Conservation (phyloP, 768 basidiomycete genomes). For the Hemileccinum impolitum region DNA sequence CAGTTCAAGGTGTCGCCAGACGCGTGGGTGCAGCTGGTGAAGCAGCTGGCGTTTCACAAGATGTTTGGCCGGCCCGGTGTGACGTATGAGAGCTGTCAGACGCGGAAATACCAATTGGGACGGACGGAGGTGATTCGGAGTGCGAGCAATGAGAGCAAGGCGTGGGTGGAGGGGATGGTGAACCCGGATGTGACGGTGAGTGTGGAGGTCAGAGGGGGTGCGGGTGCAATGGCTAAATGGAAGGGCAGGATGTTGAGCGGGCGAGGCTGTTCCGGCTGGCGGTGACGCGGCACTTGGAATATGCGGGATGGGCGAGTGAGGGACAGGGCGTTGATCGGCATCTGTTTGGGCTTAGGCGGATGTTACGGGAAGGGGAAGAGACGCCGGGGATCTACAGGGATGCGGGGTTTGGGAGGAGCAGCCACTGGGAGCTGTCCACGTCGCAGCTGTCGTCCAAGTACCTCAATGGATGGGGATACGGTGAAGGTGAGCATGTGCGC, state of each 20-base stretch:
- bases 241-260: constrained; percentile 49
- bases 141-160: constrained; percentile 77
- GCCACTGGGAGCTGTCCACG: constrained; percentile 93
- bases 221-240: constrained; percentile 7
- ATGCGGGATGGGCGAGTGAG: constrained; percentile 88
- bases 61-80: constrained; percentile 71
- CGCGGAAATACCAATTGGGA: constrained; percentile 85
- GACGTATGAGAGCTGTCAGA: constrained; percentile 93
- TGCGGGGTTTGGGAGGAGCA: constrained; percentile 60
- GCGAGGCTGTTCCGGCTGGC: constrained; percentile 72
- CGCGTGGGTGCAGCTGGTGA: constrained; percentile 92
- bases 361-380: constrained; percentile 68
- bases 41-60: constrained; percentile 94
- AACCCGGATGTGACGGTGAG: constrained; percentile 48
- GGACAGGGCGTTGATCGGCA: constrained; percentile 95
- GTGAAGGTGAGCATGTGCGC: constrained; percentile 60
- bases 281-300: constrained; percentile 78
- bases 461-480: constrained; percentile 96
- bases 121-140: constrained; percentile 94
- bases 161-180: constrained; percentile 89
- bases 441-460: constrained; percentile 78
- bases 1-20: constrained; percentile 82
- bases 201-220: background rate
- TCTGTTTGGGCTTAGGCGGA: constrained; percentile 87
- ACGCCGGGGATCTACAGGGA: constrained; percentile 76